These are phyloP conservation scores for Aspergillus biplanus DNA, from an alignment of 495 filamentous ascomycete species.

Conservation along the genomic window DNA sequence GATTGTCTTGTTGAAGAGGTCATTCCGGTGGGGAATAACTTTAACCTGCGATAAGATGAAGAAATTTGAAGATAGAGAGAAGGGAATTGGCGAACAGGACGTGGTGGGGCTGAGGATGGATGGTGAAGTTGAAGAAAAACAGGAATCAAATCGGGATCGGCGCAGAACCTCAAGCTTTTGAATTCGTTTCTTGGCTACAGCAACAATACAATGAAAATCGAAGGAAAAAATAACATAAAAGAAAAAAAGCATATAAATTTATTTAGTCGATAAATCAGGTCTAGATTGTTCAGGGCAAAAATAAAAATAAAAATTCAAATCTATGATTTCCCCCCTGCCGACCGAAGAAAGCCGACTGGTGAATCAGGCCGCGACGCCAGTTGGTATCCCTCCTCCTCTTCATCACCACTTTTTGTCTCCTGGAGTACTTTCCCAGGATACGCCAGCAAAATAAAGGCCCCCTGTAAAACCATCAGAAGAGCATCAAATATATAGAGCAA, in stretches of 20 bases:
- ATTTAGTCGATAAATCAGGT: too few relatives aligned
- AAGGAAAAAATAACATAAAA: too few relatives aligned
- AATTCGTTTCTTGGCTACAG: neutral
- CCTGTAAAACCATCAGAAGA: slow-evolving; percentile 47
- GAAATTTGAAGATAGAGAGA: neutral
- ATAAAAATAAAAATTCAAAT: neutral
- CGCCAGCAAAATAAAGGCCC: neutral
- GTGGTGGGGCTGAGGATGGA: neutral
- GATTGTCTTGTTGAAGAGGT: neutral
- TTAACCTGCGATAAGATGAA: neutral
- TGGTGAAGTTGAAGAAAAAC: neutral
- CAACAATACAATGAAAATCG: neutral
- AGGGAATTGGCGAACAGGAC: neutral
- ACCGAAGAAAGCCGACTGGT: neutral
- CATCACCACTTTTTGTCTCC: neutral
- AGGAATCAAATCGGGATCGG: neutral
- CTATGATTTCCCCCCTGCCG: neutral
- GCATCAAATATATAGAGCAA: slow-evolving; percentile 66
- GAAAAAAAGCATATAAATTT: too few relatives aligned
- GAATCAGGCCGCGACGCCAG: neutral
- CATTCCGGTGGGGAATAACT: neutral
- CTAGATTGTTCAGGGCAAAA: neutral
- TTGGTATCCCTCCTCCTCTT: neutral
- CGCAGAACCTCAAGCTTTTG: too few relatives aligned
- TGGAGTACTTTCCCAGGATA: neutral